Base-by-base conservation (phyloP, 768 basidiomycete genomes). In the Porpolomopsis calyptriformis region DNA sequence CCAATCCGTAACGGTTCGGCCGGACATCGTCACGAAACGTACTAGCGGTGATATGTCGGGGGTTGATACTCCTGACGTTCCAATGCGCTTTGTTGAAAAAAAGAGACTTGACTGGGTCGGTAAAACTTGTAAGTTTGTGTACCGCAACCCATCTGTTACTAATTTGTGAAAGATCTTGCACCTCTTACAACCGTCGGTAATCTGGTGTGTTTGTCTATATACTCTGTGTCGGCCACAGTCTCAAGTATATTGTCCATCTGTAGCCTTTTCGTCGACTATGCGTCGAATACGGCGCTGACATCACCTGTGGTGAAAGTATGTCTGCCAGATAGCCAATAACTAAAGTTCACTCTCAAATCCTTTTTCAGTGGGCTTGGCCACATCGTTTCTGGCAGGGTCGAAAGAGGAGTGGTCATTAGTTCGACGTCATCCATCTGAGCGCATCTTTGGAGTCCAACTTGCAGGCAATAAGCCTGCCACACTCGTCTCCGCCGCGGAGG, bases 151-250 rank as follows among this genome's bases (percentile, higher is more conserved):
- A 37, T 6, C 20, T 35, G 35, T 16, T 22, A 44, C 16, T 10
- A 20, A 31, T 14, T 29, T 44, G 10, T 35, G 14, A 14, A 38
- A 68, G 64, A 68, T 51, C 60, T 73, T 36, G 67, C 70, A 20
- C 94, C 94, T 2, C 64, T 98, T 16, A 97, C 94, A 1, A 98
- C 94, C 0, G 91, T 93, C 31, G 94, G 94, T 11, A 98, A 99
- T 57, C 63, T 98, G 60, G 92, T 90, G 58, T 34, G 51, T 16
- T 27, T 11, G 3, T n/a, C 4, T 42, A 25, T 7, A 8, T 23
- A 2, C 37, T 16, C 8, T 16, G n/a, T 29, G 10, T 18, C 40
- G 26, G 18, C 19, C 12, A 25, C 12, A 7, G 12, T 36, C 31
- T 9, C 18, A 18, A 7, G 11, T 12, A 27, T 5, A 23, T 16